Percentiles rank a stretch among this genome's conserved stretches.
These are phyloP conservation scores for Macroventuria anomochaeta DNA, from an alignment of 2,329 filamentous ascomycete genomes.

Conservation along the genomic window DNA sequence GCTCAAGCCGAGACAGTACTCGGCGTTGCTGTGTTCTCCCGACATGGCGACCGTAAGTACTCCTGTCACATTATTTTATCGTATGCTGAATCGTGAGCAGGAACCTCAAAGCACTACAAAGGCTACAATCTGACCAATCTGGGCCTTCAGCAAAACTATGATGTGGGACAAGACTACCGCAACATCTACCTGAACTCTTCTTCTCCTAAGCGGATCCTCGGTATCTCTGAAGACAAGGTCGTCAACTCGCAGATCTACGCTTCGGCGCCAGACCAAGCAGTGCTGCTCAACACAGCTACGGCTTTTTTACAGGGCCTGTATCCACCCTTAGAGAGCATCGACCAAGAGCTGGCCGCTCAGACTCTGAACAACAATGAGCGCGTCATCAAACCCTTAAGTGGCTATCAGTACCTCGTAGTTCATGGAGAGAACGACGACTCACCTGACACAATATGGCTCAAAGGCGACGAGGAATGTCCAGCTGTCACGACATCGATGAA, in stretches of 20 bases:
- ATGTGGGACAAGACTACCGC: slow-evolving; percentile 23
- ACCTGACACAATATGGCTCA: slow-evolving; percentile 56
- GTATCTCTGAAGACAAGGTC: slow-evolving; percentile 53
- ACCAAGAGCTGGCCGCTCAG: slow-evolving; percentile 6
- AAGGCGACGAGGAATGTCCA: slow-evolving; percentile 55
- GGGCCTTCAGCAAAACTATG: slow-evolving; percentile 60
- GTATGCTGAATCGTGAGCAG: not conserved
- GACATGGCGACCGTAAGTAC: not conserved
- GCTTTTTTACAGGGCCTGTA: slow-evolving; percentile 66
- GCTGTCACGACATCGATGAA: slow-evolving; percentile 18
- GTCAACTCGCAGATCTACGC: slow-evolving; percentile 54
- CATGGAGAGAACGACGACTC: slow-evolving; percentile 52
- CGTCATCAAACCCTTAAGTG: slow-evolving; percentile 50
- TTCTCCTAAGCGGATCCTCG: slow-evolving; percentile 45
- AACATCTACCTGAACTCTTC: slow-evolving; percentile 35
- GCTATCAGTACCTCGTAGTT: slow-evolving; percentile 62
- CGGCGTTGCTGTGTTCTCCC: not conserved
- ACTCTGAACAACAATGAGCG: not conserved
- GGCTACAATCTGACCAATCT: slow-evolving; percentile 50
- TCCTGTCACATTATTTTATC: slow-evolving; percentile 24
- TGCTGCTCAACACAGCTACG: slow-evolving; percentile 57
- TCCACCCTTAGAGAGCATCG: slow-evolving; percentile 52
- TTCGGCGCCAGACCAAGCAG: slow-evolving; percentile 54
- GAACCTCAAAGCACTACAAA: slow-evolving; percentile 2
- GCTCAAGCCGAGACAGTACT: slow-evolving; percentile 1